Conservation (phyloP, 208 protist genomes). For the Leishmania braziliensis region DNA sequence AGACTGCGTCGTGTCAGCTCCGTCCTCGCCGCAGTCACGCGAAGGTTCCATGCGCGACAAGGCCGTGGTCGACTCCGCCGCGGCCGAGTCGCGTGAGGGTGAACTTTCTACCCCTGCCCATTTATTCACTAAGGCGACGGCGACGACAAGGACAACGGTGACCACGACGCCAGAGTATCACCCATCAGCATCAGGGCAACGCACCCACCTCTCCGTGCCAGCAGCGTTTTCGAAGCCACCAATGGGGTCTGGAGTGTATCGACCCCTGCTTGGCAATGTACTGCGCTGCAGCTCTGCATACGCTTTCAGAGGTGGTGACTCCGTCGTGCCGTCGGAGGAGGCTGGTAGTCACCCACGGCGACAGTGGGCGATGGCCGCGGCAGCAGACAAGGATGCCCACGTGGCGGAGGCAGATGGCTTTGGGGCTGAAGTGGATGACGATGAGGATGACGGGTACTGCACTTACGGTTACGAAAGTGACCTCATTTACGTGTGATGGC, state of each 20-base stretch:
- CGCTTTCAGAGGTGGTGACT: not conserved
- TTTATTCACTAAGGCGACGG: not conserved
- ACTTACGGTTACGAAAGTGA: constrained; percentile 22
- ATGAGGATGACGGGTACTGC: constrained; percentile 28
- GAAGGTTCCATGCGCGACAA: not conserved
- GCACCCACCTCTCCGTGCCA: constrained; percentile 10
- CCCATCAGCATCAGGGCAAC: not conserved
- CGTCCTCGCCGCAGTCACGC: not conserved
- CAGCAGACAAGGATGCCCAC: constrained; percentile 6
- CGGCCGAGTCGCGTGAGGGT: not conserved
- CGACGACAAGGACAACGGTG: not conserved
- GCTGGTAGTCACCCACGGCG: not conserved
- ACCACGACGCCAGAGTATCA: not conserved
- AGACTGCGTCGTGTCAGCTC: not conserved
- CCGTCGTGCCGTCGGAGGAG: not conserved
- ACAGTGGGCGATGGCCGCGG: not conserved
- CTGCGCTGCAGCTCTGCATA: not conserved
- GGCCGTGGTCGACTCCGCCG: not conserved
- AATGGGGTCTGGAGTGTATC: constrained; percentile 7
- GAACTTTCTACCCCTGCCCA: not conserved
- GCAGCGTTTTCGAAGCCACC: constrained; percentile 22
- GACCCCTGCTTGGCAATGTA: not conserved
- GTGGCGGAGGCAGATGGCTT: not conserved
- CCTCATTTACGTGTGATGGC: constrained; percentile 15
- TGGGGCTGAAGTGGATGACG: constrained; percentile 6